A percentile compares a stretch with the other conserved stretches of the same genome.
phyloP scores from a whole-genome alignment of 2,329 filamentous ascomycete species.

The Coniochaeta hoffmannii region DNA sequence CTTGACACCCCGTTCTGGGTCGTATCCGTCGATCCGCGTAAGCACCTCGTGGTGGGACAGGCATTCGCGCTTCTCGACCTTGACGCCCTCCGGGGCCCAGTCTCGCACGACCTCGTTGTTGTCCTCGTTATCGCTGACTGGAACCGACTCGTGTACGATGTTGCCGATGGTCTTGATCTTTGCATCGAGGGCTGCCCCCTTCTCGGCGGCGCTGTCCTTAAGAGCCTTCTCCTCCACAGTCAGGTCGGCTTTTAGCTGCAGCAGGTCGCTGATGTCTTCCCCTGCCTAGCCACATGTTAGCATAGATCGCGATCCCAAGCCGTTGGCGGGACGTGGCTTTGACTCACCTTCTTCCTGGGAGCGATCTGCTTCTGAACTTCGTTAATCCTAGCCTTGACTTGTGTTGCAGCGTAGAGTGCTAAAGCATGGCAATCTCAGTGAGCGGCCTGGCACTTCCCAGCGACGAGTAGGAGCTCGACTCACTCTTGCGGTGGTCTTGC shows the following conservation, averaged over 20 bases:
- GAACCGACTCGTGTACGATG: conserved; percentile 83
- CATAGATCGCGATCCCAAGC: background rate
- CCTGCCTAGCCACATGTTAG: conserved; percentile 52
- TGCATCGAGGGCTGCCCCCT: conserved; percentile 63
- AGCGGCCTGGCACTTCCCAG: background rate
- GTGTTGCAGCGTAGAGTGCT: conserved; percentile 38
- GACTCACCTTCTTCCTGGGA: conserved; percentile 72
- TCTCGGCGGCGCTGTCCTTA: conserved; percentile 66
- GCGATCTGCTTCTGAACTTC: conserved; percentile 84
- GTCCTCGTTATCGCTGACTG: conserved; percentile 78
- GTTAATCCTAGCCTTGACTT: conserved; percentile 81
- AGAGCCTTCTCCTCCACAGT: conserved; percentile 77
- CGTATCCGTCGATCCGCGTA: conserved; percentile 80
- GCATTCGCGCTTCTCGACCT: conserved; percentile 64
- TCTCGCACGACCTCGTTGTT: conserved; percentile 70
- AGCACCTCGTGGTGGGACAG: conserved; percentile 96
- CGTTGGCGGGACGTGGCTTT: background rate
- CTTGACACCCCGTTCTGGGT: conserved; percentile 87
- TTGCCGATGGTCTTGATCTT: conserved; percentile 86
- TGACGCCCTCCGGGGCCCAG: conserved; percentile 73
- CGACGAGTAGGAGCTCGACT: conserved; percentile 4
- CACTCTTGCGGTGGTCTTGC: conserved; percentile 69
- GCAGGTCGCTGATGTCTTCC: conserved; percentile 74
- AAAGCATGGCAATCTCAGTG: conserved; percentile 5
- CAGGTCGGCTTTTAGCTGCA: conserved; percentile 68